Evolutionary conservation across 1,139 yeast genomes (phyloP), one percentile per base, ranked within the genome.

Genomic region (Pneumocystis carinii): DNA sequence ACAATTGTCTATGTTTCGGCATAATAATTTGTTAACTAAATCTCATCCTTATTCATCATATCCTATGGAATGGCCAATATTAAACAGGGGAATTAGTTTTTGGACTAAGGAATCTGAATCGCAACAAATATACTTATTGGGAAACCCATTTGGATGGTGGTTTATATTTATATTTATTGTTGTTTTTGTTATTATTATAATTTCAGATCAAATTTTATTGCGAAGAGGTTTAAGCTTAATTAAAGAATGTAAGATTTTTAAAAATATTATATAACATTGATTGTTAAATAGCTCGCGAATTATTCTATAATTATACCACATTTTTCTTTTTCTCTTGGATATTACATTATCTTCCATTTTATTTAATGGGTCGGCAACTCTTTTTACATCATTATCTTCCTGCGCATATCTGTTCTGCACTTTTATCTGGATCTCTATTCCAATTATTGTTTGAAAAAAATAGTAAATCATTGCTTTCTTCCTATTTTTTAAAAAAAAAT

Each of bases 41-140:
- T 89, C 87, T 55, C 99, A 92, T 74, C 99, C 99, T 61, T 94
- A 88, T 77, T 96, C 97, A 8, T 88, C 97, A 4, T 86, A 84
- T 67, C 99, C 99, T 3, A 82, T 84, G 67, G 77, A 86, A 7
- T 92, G 99, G 99, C 98, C 98, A n/a, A 80, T 88, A 69, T 82
- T 94, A 60, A 75, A 86, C 64, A 82, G 88, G 15, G 99, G 99
- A 69, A 97, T 92, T 38, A 89, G 97, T 0, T 92, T 92, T 80
- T 92, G 97, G 96, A 90, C 95, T 60, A 84, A 88, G 66, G 83
- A 83, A 66, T 78, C 76, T 2, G 74, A 78, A 35, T 81, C 78
- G 68, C 78, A 77, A 71, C 98, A 94, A 75, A 90, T 92, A 65
- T 94, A 85, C 75, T 88, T 92, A 75, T 78, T 86, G 64, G 98